A percentile compares a stretch with the other conserved stretches of the same genome.
phyloP scores from a whole-genome alignment of 202 grass and related monocot genomes.

The Panicum virgatum region DNA sequence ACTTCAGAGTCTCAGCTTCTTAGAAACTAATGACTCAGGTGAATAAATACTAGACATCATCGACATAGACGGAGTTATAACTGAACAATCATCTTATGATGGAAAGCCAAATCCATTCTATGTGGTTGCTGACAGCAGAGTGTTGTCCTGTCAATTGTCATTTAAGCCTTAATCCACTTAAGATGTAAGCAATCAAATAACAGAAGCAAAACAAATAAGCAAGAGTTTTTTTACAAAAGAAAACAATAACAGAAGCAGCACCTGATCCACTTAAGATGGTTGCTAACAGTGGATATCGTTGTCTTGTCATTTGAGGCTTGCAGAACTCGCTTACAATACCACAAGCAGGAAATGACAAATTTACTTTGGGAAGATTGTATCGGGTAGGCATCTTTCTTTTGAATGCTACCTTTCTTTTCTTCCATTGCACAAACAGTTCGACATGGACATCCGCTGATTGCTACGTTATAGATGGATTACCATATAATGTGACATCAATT shows the following conservation, averaged over 20 bases:
- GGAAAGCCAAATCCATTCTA: no score
- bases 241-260: background rate
- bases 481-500: background rate
- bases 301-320: constrained; percentile 58
- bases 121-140: no score
- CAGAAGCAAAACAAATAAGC: constrained; percentile 19
- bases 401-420: constrained; percentile 69
- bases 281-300: background rate
- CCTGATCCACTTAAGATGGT: background rate
- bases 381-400: constrained; percentile 45
- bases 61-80: background rate
- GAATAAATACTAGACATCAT: background rate
- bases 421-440: constrained; percentile 35
- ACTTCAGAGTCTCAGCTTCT: background rate
- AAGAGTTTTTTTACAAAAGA: background rate
- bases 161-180: background rate
- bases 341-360: constrained; percentile 66
- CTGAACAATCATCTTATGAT: background rate
- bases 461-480: constrained; percentile 8
- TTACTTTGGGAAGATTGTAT: constrained; percentile 69
- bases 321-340: constrained; percentile 44
- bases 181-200: no score
- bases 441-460: background rate
- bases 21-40: background rate
- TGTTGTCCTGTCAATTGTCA: constrained; percentile 34